Evolutionary conservation across 768 basidiomycete species (phyloP).

Genomic region (Rickenella mellea): DNA sequence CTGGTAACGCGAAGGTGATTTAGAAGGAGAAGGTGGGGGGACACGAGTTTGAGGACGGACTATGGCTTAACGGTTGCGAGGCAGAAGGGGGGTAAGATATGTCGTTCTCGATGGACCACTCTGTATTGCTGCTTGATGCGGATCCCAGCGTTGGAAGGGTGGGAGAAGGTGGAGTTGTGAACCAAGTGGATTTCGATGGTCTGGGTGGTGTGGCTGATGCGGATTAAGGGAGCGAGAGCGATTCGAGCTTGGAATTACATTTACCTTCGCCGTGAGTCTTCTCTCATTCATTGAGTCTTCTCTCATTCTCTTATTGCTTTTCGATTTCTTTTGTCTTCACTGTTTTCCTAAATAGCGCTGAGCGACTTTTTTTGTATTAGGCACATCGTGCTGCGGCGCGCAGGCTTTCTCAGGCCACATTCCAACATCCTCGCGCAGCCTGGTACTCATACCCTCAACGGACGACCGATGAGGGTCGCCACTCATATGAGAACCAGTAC

Average conservation of each 20-base stretch:
- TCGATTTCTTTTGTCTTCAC: slow-evolving; percentile 5
- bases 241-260: slow-evolving; percentile 60
- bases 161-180: neutral
- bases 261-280: slow-evolving; percentile 57
- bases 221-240: slow-evolving; percentile 33
- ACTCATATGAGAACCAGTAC: slow-evolving; percentile 10
- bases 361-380: slow-evolving; percentile 21
- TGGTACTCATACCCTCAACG: slow-evolving; percentile 15
- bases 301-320: neutral
- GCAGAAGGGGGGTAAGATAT: slow-evolving; percentile 1
- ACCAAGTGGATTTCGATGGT: slow-evolving; percentile 13
- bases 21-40: slow-evolving; percentile 7
- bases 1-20: too few relatives aligned
- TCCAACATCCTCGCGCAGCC: slow-evolving; percentile 46
- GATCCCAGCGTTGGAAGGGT: neutral
- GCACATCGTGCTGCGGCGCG: slow-evolving; percentile 55
- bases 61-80: slow-evolving; percentile 10
- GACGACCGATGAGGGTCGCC: neutral
- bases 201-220: slow-evolving; percentile 19
- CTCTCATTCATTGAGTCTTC: too few relatives aligned
- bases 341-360: slow-evolving; percentile 1
- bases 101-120: slow-evolving; percentile 11
- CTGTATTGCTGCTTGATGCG: slow-evolving; percentile 7
- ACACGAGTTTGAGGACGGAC: slow-evolving; percentile 16
- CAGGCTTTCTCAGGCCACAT: slow-evolving; percentile 56